Conservation (phyloP, 148 eudicot species). For the Rhododendron griersonianum region DNA sequence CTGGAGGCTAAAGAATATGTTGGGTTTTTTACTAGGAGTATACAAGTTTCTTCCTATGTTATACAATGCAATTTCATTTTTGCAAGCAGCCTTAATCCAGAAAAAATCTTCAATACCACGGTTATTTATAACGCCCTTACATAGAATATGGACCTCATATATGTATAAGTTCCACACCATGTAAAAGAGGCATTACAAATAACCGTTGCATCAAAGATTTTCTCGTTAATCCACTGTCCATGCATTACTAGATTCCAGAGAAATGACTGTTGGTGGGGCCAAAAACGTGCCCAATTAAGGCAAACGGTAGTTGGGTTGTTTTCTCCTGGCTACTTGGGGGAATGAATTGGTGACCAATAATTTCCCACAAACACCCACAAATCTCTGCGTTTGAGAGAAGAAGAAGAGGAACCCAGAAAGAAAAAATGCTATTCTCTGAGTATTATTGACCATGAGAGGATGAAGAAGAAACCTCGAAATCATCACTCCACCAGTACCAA, state of each 20-base stretch:
- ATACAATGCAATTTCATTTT: no score
- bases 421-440: background rate
- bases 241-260: background rate
- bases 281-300: background rate
- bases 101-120: no score
- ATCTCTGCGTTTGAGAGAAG: background rate
- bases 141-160: no score
- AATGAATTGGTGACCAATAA: background rate
- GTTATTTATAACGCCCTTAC: no score
- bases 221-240: no score
- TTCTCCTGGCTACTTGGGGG: background rate
- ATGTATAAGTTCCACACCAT: no score
- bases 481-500: background rate
- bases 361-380: background rate
- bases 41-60: no score
- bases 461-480: constrained; percentile 3
- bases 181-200: no score
- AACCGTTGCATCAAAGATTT: no score
- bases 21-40: no score
- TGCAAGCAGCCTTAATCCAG: no score
- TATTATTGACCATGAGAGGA: background rate
- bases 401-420: background rate
- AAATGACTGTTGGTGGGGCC: background rate
- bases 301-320: background rate
- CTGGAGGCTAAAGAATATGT: no score